Evolutionary conservation across 2,329 filamentous ascomycete genomes (phyloP).

Genomic region (Dactylellina cionopaga): DNA sequence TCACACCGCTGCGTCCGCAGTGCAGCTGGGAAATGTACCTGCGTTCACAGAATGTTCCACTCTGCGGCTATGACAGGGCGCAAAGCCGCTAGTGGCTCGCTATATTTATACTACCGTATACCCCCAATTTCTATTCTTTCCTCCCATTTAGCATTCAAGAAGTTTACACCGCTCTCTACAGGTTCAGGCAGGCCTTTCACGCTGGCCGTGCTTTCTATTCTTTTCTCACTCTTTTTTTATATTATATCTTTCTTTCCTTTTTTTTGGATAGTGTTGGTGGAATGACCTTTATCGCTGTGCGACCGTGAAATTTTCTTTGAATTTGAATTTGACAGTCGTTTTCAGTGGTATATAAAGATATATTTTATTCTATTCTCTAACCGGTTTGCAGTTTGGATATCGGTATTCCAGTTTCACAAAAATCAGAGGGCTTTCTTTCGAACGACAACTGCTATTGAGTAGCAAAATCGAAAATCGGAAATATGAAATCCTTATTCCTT

Average conservation of each 20-base stretch:
- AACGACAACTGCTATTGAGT: too few species aligned
- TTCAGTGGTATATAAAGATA: not conserved
- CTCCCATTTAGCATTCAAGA: not conserved
- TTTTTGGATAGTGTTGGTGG: not conserved
- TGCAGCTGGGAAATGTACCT: not conserved
- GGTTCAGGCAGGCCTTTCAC: slow-evolving; percentile 1
- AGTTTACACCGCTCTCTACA: not conserved
- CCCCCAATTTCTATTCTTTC: not conserved
- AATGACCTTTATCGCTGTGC: slow-evolving; percentile 18
- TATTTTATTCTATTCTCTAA: not conserved
- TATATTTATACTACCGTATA: not conserved
- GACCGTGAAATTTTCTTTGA: too few species aligned
- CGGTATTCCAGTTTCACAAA: not conserved
- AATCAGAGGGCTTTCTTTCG: too few species aligned
- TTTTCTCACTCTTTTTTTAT: slow-evolving; percentile 24
- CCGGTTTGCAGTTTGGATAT: not conserved
- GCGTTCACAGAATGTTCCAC: slow-evolving; percentile 18
- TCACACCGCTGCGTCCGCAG: too few species aligned
- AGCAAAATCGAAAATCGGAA: too few species aligned
- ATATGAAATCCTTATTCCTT: slow-evolving; percentile 11
- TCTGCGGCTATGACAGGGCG: slow-evolving; percentile 4
- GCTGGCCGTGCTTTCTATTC: slow-evolving; percentile 1
- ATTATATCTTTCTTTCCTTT: slow-evolving; percentile 10
- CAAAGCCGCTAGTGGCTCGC: not conserved
- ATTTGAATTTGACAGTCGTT: too few species aligned